Base-by-base conservation (phyloP, 306 rosid genomes). In the Lathyrus oleraceus region DNA sequence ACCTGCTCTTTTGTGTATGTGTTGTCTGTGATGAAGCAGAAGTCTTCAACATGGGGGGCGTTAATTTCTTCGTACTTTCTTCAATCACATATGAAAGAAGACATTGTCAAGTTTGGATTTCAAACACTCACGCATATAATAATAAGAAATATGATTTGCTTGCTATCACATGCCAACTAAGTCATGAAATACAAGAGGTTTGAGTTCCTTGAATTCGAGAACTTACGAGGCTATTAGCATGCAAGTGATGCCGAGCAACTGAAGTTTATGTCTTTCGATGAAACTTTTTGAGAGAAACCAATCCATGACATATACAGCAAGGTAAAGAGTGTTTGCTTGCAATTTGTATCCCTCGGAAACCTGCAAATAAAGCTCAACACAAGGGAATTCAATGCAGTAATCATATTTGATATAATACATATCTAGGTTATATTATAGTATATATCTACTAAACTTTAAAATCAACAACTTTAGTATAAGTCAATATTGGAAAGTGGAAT, bases 221-320 rank as follows among this genome's bases (percentile, higher is more conserved):
- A 79, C 95, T 91, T 87, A 95, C 97, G 99, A 95, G 64, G 96
- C 87, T 70, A 95, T 86, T 53, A 91, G 78, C 97, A 95, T 86
- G 87, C 99, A 95, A 53, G 96, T 87, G 86, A 91, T 86, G 74
- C 99, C 99, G 48, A 95, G 79, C 76, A 95, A 87, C 81, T 95
- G 97, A 82, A 95, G 95, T 75, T 69, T 78, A 13, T 79, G 89
- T 73, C 93, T 87, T 77, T 87, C 90, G 8, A 89, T 83, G 80
- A 79, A 79, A 71, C 74, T 89, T 81, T 82, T 82, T 43, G 92
- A 82, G 52, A 95, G 97, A 85, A 86, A 95, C 87, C 91, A 81
- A 73, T 91, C 99, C 9, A 91, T 83, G 66, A 95, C 89, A 82
- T 86, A 81, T 19, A 91, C 82, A 15, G 97, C 83, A 64, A 95